Evolutionary conservation across 2,329 filamentous ascomycete genomes (phyloP), one percentile per base, ranked within the genome.

Genomic region (Fusarium sp.): DNA sequence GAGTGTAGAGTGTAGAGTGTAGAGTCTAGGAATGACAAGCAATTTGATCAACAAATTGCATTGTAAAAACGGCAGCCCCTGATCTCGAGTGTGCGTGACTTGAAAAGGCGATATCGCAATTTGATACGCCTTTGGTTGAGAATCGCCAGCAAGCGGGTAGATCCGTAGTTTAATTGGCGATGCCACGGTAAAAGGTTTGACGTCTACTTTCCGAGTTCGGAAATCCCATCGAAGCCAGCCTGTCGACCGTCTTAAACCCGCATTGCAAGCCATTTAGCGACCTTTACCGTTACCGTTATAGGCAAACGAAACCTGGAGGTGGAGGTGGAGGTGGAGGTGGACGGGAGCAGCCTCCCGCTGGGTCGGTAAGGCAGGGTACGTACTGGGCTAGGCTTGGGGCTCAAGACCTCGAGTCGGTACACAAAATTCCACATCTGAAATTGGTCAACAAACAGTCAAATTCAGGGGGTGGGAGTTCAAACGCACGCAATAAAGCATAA

Each of bases 151-250:
- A 51, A 66, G 62, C 72, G 72, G 72, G 62, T 75, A 75, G 72
- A 75, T 75, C 72, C 72, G 72, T 42, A 62, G 49, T 60, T 74
- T 68, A 70, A 66, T 60, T 70, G 66, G 54, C 63, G 58, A 71
- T 44, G 42, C n/a, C 42, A 44, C 28, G 42, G 48, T 47, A 55
- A 31, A 62, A 54, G 45, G 36, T 31, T 51, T 45, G 66, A 45
- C 33, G 33, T 73, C 69, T 72, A 74, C 66, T 72, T 74, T 62
- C 71, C 67, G 45, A 45, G 62, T 69, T 64, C 33, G 71, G 71
- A 73, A 73, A 73, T 74, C 36, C n/a, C 15, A 69, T 55, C 31
- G 62, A 73, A 72, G 45, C 22, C n/a, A 69, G 51, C 22, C n/a
- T 54, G 51, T 52, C 28, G 35, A 48, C 70, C 70, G 70, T 67